Evolutionary conservation across 2,329 filamentous ascomycete genomes (phyloP).

Genomic region (Paraconiothyrium brasiliense): DNA sequence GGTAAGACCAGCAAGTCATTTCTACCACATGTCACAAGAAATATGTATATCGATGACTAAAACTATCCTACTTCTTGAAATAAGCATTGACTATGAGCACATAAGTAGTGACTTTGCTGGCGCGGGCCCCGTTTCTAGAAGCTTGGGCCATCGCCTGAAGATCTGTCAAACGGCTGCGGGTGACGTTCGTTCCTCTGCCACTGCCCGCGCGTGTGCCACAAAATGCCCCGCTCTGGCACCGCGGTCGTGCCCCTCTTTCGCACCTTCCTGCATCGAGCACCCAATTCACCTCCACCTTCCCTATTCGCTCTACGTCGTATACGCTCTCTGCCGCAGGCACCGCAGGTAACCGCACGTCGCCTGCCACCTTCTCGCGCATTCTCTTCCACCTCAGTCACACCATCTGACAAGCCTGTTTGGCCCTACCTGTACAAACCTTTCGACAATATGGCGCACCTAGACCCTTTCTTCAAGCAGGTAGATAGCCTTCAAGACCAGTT

Average conservation of each 20-base stretch:
- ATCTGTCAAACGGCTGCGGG: slow-evolving; percentile 2
- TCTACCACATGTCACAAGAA: too few relatives aligned
- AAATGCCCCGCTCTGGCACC: slow-evolving; percentile 27
- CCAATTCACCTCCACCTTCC: slow-evolving; percentile 34
- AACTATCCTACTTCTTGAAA: too few relatives aligned
- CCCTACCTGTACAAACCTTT: slow-evolving; percentile 59
- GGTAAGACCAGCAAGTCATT: too few relatives aligned
- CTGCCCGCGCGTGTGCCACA: slow-evolving; percentile 11
- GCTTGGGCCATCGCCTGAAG: slow-evolving; percentile 13
- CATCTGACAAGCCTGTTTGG: slow-evolving; percentile 42
- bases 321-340: slow-evolving; percentile 24
- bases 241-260: slow-evolving; percentile 24
- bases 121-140: neutral
- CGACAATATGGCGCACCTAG: slow-evolving; percentile 83
- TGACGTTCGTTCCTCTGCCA: slow-evolving; percentile 12
- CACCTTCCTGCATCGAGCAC: slow-evolving; percentile 18
- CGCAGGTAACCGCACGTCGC: slow-evolving; percentile 43
- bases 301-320: slow-evolving; percentile 32
- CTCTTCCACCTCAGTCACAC: slow-evolving; percentile 10
- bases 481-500: slow-evolving; percentile 81
- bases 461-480: slow-evolving; percentile 92
- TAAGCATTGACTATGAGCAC: neutral
- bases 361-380: slow-evolving; percentile 26
- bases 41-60: too few relatives aligned
- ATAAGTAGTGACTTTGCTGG: neutral